These are phyloP conservation scores for Pichia insulana DNA, from an alignment of 805 yeast genomes.

Conservation along the genomic window DNA sequence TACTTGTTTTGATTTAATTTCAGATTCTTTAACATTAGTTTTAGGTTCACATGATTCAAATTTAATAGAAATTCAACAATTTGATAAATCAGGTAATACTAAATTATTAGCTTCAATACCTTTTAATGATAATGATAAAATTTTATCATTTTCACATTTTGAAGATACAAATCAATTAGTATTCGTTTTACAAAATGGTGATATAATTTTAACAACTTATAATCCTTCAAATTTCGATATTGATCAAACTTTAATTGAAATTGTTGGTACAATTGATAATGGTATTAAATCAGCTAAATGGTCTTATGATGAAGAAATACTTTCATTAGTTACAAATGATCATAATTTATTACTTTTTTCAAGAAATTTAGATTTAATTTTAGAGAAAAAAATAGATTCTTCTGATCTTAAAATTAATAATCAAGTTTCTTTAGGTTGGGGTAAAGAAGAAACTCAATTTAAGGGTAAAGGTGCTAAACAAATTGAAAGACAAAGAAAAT, in stretches of 20 bases:
- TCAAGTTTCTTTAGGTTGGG: constrained; percentile 98
- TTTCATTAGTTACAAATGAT: constrained; percentile 58
- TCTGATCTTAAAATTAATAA: constrained; percentile 61
- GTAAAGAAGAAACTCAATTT: constrained; percentile 92
- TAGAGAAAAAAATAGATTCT: constrained; percentile 49
- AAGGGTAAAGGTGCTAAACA: constrained; percentile 88
- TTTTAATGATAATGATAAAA: constrained; percentile 30
- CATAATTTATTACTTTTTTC: constrained; percentile 58
- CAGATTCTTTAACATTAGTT: constrained; percentile 63
- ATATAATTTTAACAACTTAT: constrained; percentile 58
- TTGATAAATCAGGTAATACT: constrained; percentile 53
- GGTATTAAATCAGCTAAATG: constrained; percentile 69
- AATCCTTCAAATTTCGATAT: constrained; percentile 38
- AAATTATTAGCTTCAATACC: constrained; percentile 55
- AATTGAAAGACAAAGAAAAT: constrained; percentile 51
- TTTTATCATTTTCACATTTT: constrained; percentile 58
- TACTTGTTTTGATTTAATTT: constrained; percentile 60
- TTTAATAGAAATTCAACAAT: constrained; percentile 67
- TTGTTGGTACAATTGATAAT: constrained; percentile 77
- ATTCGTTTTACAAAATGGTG: constrained; percentile 67
- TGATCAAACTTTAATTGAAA: constrained; percentile 52
- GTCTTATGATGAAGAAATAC: constrained; percentile 88
- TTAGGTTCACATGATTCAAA: constrained; percentile 47
- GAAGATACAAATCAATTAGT: constrained; percentile 59
- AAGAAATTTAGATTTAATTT: constrained; percentile 68